A percentile compares a stretch with the other conserved stretches of the same genome.
phyloP scores from a whole-genome alignment of 495 filamentous ascomycete genomes.

The Neurospora discreta region DNA sequence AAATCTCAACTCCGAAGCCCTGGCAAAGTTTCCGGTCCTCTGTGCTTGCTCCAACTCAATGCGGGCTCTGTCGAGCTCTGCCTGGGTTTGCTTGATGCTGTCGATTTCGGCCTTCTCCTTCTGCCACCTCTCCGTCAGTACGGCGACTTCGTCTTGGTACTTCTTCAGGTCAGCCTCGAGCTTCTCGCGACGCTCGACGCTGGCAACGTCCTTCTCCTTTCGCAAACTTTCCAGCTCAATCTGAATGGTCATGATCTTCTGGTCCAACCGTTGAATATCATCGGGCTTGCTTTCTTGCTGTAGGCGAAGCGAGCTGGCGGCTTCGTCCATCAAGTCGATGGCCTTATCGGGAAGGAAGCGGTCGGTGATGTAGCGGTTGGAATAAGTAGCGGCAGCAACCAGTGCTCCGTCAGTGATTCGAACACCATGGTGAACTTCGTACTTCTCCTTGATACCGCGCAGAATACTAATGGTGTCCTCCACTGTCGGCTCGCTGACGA shows the following conservation, averaged over 20 bases:
- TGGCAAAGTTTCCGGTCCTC: conserved; percentile 81
- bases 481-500: conserved; percentile 79
- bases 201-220: conserved; percentile 85
- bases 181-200: conserved; percentile 77
- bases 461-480: conserved; percentile 92
- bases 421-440: conserved; percentile 93
- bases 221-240: conserved; percentile 93
- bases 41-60: conserved; percentile 81
- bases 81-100: conserved; percentile 72
- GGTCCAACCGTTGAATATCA: conserved; percentile 78
- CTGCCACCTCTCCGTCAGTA: conserved; percentile 73
- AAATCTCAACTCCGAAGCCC: conserved; percentile 79
- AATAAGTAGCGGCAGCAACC: conserved; percentile 83
- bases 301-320: conserved; percentile 75
- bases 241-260: conserved; percentile 91
- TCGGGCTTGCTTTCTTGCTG: conserved; percentile 98
- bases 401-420: conserved; percentile 87
- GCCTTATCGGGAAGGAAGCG: conserved; percentile 94
- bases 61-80: conserved; percentile 70
- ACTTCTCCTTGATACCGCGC: conserved; percentile 90
- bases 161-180: conserved; percentile 63
- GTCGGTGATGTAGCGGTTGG: conserved; percentile 93
- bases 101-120: conserved; percentile 80
- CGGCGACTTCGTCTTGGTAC: conserved; percentile 56
- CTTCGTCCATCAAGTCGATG: conserved; percentile 94